phyloP scores from a whole-genome alignment of 2,329 filamentous ascomycete species.

The Hypocreales sp. region DNA sequence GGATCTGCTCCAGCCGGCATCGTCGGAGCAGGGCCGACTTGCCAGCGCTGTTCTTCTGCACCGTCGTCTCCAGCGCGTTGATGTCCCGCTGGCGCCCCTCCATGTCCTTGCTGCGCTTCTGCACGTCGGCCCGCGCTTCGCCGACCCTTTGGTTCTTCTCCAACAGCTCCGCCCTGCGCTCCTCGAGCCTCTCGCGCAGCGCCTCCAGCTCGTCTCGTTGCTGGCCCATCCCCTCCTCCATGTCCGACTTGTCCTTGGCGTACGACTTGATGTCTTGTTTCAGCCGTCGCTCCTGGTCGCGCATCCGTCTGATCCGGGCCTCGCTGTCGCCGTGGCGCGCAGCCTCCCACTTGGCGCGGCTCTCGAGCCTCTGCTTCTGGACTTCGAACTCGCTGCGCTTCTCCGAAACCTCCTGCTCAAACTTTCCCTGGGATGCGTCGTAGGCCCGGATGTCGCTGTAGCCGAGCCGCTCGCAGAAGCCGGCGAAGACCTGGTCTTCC shows the following conservation, averaged over 20 bases:
- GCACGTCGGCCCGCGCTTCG: constrained; percentile 65
- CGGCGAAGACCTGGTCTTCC: constrained; percentile 74
- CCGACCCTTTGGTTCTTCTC: constrained; percentile 60
- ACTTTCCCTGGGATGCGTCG: constrained; percentile 78
- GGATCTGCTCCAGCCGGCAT: constrained; percentile 88
- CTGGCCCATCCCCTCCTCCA: constrained; percentile 57
- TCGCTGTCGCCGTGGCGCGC: constrained; percentile 40
- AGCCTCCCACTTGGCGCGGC: constrained; percentile 40
- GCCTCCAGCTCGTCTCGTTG: constrained; percentile 65
- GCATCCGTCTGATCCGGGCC: constrained; percentile 51
- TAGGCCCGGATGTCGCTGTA: constrained; percentile 87
- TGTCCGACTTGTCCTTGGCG: constrained; percentile 54
- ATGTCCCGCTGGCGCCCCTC: constrained; percentile 61
- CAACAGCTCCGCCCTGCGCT: constrained; percentile 50
- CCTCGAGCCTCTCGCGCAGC: constrained; percentile 55
- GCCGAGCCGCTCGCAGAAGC: constrained; percentile 75
- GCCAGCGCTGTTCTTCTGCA: constrained; percentile 70
- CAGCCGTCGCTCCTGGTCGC: constrained; percentile 50
- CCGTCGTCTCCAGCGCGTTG: constrained; percentile 62
- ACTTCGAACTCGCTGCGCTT: constrained; percentile 77
- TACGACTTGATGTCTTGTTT: constrained; percentile 55
- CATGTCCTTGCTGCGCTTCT: constrained; percentile 72
- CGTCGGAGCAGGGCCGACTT: constrained; percentile 75
- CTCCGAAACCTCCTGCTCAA: constrained; percentile 80
- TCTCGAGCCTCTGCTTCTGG: constrained; percentile 63